Percentiles rank a stretch among this genome's conserved stretches.
These are phyloP conservation scores for Auricularia auricula-judae DNA, from an alignment of 768 basidiomycete genomes.

Conservation along the genomic window DNA sequence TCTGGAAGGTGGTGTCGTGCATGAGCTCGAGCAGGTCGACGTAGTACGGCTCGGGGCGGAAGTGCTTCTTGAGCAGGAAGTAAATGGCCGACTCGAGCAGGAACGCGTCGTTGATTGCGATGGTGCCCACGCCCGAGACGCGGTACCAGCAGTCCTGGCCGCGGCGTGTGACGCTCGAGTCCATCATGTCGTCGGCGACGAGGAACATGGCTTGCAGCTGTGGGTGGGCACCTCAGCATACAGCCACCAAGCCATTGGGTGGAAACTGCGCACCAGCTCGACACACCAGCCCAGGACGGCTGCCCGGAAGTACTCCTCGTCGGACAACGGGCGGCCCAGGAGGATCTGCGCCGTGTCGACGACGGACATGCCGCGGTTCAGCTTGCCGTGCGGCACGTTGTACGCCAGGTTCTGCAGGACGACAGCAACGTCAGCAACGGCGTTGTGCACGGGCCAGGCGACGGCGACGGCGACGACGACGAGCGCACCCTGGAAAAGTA, in stretches of 20 bases:
- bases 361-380: constrained; percentile 94
- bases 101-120: constrained; percentile 94
- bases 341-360: constrained; percentile 88
- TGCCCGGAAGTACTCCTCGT: constrained; percentile 81
- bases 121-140: constrained; percentile 54
- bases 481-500: constrained; percentile 73
- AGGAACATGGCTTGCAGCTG: constrained; percentile 98
- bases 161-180: constrained; percentile 82
- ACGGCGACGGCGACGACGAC: too few species aligned
- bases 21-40: constrained; percentile 85
- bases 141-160: constrained; percentile 95
- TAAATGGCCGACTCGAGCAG: constrained; percentile 95
- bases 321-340: constrained; percentile 53
- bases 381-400: constrained; percentile 94
- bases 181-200: constrained; percentile 97
- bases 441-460: too few species aligned
- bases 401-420: constrained; percentile 64
- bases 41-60: constrained; percentile 71
- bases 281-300: constrained; percentile 93
- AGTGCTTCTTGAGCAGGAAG: constrained; percentile 77
- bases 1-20: constrained; percentile 82
- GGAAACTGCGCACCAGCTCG: constrained; percentile 65
- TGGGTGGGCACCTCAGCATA: not conserved
- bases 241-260: not conserved
- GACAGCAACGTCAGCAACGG: too few species aligned